Conservation (phyloP, 2,329 filamentous ascomycete species). For the Colletotrichum ledebouriae region DNA sequence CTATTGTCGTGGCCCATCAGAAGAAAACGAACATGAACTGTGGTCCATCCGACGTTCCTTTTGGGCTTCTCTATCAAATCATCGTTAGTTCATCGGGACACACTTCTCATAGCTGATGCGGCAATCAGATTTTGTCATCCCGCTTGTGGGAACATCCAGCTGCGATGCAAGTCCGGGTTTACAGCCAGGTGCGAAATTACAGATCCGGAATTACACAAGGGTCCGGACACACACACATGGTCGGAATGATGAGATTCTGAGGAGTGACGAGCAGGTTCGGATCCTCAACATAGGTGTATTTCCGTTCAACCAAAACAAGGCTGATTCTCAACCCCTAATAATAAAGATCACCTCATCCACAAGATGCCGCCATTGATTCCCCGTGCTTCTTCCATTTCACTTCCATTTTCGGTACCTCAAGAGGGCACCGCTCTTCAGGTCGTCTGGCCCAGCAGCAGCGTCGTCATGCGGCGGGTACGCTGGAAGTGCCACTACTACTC, state of each 20-base stretch:
- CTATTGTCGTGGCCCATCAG: background rate
- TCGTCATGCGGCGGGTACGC: background rate
- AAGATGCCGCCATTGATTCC: background rate
- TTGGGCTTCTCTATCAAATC: background rate
- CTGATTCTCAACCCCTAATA: background rate
- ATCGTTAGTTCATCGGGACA: background rate
- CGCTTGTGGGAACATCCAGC: background rate
- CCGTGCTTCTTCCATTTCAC: background rate
- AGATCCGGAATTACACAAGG: background rate
- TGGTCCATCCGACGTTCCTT: background rate
- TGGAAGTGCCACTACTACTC: background rate
- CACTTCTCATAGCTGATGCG: background rate
- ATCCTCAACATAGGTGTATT: background rate
- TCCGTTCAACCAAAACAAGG: background rate
- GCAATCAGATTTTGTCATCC: background rate
- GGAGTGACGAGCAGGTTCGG: background rate
- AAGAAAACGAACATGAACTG: background rate
- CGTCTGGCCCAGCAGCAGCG: background rate
- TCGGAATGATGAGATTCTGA: background rate
- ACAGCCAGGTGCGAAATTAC: background rate
- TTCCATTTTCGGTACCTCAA: background rate
- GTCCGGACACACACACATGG: background rate
- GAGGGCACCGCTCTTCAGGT: background rate
- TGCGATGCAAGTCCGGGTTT: background rate
- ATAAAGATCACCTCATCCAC: background rate